Evolutionary conservation across 148 eudicot genomes (phyloP), one percentile per base, ranked within the genome.

Genomic region (Rheum nobile): DNA sequence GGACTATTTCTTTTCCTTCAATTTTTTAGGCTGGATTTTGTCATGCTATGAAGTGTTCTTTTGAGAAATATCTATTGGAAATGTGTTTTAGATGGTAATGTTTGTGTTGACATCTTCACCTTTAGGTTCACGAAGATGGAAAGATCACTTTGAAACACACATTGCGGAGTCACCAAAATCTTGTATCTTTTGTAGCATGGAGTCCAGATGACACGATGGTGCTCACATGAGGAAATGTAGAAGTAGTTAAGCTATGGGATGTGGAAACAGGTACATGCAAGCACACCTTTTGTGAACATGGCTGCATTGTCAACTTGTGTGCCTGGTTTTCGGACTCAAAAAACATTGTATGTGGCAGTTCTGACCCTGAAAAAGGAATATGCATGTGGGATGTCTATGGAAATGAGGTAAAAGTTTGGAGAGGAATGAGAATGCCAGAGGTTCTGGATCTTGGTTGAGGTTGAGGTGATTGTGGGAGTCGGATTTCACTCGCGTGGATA

Each of bases 311-410:
- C 59, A 91, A 96, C 82, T 91, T 96, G 47, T 94, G 98, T 82
- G 97, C 98, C 35, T 94, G 98, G 98, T 94, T 91, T 77, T 91
- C 98, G 1, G 98, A 91, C 77, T 91, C 96, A 32, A 87, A 88
- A 78, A 79, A 87, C 52, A 85, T 94, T 14, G 91, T 94, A 6
- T 89, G 93, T 82, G 98, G 98, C 78, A 89, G 97, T 79, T 86
- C 96, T 5, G 96, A 88, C 2, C 87, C 87, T 13, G 89, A 85
- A 72, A 94, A 86, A 80, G 97, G 97, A 39, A 91, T 94, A 42
- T 87, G 81, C 86, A 87, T 88, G 98, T 91, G 93, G 96, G 98
- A 91, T 69, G 79, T 80, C 69, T 88, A 88, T 37, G 98, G 98
- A 67, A 88, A 88, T 71, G 98, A 94, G 84, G 79, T 89, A n/a